Evolutionary conservation across 2,329 filamentous ascomycete species (phyloP).

Genomic region (Talaromyces sp.): DNA sequence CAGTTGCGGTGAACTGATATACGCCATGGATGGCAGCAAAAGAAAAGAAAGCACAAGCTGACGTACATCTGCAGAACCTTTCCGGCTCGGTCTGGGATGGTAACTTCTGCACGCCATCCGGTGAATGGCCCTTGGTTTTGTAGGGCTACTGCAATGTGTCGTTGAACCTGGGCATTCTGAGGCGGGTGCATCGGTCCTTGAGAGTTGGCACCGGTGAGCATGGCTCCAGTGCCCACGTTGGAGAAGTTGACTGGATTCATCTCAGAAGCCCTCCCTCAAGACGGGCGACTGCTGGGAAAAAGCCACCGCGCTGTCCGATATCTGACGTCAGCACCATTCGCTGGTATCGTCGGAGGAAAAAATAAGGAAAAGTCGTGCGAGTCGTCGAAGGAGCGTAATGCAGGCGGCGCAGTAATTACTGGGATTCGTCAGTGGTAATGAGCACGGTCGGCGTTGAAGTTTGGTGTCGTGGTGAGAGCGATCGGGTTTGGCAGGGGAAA

Average conservation of each 20-base stretch:
- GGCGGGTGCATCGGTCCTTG: slow-evolving; percentile 33
- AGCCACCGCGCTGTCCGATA: slow-evolving; percentile 30
- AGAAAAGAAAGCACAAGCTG: neutral
- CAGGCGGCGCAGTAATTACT: neutral
- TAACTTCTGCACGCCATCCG: slow-evolving; percentile 45
- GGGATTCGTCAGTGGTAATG: neutral
- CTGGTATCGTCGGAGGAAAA: slow-evolving; percentile 14
- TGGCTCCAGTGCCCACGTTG: slow-evolving; percentile 34
- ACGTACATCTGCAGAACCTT: slow-evolving; percentile 46
- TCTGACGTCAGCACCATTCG: slow-evolving; percentile 37
- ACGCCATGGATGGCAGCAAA: slow-evolving; percentile 1
- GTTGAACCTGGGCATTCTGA: slow-evolving; percentile 37
- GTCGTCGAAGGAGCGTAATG: slow-evolving; percentile 19
- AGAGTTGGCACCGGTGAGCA: slow-evolving; percentile 32
- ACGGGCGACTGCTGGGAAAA: slow-evolving; percentile 34
- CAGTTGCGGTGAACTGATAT: neutral
- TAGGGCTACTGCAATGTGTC: slow-evolving; percentile 39
- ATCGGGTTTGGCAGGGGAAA: slow-evolving; percentile 12
- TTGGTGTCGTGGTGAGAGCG: slow-evolving; percentile 13
- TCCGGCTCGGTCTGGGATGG: slow-evolving; percentile 37
- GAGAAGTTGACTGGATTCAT: slow-evolving; percentile 43
- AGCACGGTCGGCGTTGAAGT: slow-evolving; percentile 19
- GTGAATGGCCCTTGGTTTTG: slow-evolving; percentile 41
- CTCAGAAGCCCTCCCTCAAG: slow-evolving; percentile 34
- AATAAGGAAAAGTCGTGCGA: slow-evolving; percentile 4